phyloP scores from a whole-genome alignment of 768 basidiomycete species.

The Thelephora ganbajun region DNA sequence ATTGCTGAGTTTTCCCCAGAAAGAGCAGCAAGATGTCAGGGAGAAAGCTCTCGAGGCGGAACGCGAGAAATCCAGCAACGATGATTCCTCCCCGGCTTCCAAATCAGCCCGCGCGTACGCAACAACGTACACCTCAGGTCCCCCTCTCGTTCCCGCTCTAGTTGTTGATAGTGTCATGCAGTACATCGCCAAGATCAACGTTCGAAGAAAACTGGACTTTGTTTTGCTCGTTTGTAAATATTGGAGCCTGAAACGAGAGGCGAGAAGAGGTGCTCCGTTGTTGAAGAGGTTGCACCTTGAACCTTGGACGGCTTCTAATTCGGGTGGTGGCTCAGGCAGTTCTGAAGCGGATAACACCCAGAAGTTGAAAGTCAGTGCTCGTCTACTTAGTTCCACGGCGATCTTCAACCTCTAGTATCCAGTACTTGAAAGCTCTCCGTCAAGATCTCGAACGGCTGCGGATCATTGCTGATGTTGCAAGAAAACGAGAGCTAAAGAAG shows the following conservation, averaged over 20 bases:
- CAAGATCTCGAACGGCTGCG: slow-evolving; percentile 67
- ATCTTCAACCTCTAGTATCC: slow-evolving; percentile 8
- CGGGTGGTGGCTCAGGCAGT: slow-evolving; percentile 42
- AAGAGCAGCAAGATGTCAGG: slow-evolving; percentile 55
- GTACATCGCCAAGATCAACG: slow-evolving; percentile 55
- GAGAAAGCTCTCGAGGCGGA: slow-evolving; percentile 32
- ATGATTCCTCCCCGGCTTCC: slow-evolving; percentile 20
- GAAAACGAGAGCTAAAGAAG: slow-evolving; percentile 76
- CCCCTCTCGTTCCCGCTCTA: slow-evolving; percentile 79
- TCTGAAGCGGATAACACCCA: slow-evolving; percentile 67
- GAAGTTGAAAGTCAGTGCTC: slow-evolving; percentile 59
- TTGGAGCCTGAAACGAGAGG: slow-evolving; percentile 96
- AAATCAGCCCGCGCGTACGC: slow-evolving; percentile 86
- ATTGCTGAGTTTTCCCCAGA: slow-evolving; percentile 22
- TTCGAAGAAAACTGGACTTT: slow-evolving; percentile 69
- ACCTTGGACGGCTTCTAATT: slow-evolving; percentile 80
- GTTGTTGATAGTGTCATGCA: slow-evolving; percentile 68
- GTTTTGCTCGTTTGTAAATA: slow-evolving; percentile 73
- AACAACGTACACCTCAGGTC: slow-evolving; percentile 84
- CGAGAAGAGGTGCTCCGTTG: slow-evolving; percentile 82
- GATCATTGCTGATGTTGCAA: slow-evolving; percentile 47
- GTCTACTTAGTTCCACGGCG: background rate
- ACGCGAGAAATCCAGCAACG: slow-evolving; percentile 13
- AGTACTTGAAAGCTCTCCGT: slow-evolving; percentile 49
- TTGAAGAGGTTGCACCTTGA: slow-evolving; percentile 89